Percentiles rank a stretch among this genome's conserved stretches.
These are phyloP conservation scores for Salix dunnii DNA, from an alignment of 345 rosid species.

Conservation along the genomic window DNA sequence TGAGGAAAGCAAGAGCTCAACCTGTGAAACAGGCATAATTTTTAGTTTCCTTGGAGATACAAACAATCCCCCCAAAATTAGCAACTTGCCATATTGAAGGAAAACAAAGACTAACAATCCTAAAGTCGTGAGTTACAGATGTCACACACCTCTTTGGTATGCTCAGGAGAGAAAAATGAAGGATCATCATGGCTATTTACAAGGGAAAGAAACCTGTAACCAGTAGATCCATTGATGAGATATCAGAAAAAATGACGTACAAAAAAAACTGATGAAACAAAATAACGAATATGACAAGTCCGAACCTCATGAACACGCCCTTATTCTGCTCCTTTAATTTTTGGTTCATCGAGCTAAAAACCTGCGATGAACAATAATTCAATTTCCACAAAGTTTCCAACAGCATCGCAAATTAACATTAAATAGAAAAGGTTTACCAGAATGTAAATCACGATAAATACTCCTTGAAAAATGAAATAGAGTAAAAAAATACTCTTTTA, in stretches of 20 bases:
- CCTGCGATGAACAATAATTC: constrained; percentile 44
- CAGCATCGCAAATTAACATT: not conserved
- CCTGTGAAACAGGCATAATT: constrained; percentile 42
- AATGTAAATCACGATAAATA: not conserved
- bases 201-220: constrained; percentile 58
- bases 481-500: not conserved
- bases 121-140: not conserved
- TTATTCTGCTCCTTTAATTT: constrained; percentile 50
- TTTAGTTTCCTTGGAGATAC: constrained; percentile 16
- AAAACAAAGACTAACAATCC: not conserved
- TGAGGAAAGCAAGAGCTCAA: constrained; percentile 44
- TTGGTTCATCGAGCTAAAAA: constrained; percentile 48
- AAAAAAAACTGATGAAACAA: constrained; percentile 1
- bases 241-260: constrained; percentile 1
- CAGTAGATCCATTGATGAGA: constrained; percentile 8
- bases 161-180: constrained; percentile 48
- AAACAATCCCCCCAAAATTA: constrained; percentile 8
- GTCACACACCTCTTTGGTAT: constrained; percentile 61
- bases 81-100: not conserved
- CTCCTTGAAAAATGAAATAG: not conserved
- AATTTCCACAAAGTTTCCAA: not conserved
- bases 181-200: constrained; percentile 45
- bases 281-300: not conserved
- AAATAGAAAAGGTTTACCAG: not conserved
- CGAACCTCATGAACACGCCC: constrained; percentile 58